These are phyloP conservation scores for Venturiaceae sp. DNA, from an alignment of 2,329 filamentous ascomycete species.

Conservation along the genomic window DNA sequence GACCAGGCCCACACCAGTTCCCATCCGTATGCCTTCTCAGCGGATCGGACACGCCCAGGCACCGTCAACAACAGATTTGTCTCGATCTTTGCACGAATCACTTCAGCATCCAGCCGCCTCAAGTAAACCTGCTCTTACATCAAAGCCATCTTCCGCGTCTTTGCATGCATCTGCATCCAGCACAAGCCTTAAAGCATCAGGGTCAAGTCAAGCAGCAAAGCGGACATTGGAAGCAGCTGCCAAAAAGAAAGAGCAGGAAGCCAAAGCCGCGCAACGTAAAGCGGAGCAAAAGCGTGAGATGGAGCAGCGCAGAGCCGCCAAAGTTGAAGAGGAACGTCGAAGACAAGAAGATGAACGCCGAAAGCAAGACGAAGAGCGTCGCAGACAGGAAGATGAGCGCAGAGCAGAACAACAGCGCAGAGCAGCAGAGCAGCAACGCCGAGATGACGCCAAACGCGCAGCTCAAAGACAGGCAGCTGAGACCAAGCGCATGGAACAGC, in stretches of 20 bases:
- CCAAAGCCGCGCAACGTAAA: constrained; percentile 68
- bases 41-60: constrained; percentile 15
- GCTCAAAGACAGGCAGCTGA: constrained; percentile 25
- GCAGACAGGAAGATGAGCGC: constrained; percentile 26
- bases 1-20: constrained; percentile 57
- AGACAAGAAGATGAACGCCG: constrained; percentile 38
- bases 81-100: constrained; percentile 15
- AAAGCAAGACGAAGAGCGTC: constrained; percentile 16
- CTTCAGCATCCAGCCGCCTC: constrained; percentile 34
- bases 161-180: constrained; percentile 33
- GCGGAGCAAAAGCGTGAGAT: constrained; percentile 72
- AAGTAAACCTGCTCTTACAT: constrained; percentile 37
- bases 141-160: constrained; percentile 59
- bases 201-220: constrained; percentile 29
- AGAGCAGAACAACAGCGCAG: constrained; percentile 23
- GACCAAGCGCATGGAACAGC: constrained; percentile 43
- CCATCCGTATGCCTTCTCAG: constrained; percentile 53
- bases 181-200: constrained; percentile 7
- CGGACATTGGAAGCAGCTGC: constrained; percentile 62
- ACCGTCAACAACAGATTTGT: constrained; percentile 6
- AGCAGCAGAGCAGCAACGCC: constrained; percentile 26
- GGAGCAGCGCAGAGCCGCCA: constrained; percentile 64
- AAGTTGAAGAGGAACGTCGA: constrained; percentile 25
- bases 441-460: constrained; percentile 23
- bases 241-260: constrained; percentile 73